Conservation (phyloP, 768 basidiomycete genomes). For the Dioszegia aurantiaca region DNA sequence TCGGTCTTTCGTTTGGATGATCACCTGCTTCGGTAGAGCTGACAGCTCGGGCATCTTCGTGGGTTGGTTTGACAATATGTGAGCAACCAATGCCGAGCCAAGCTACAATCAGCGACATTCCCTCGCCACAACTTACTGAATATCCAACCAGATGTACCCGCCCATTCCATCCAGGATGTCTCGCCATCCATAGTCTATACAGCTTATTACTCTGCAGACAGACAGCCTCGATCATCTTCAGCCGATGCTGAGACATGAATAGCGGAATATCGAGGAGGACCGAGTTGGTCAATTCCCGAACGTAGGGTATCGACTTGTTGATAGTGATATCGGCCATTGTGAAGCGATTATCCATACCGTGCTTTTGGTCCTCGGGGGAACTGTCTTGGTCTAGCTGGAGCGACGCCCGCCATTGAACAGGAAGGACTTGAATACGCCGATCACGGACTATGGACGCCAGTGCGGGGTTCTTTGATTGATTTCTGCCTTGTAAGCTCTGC, state of each 20-base stretch:
- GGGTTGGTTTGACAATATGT: slow-evolving; percentile 55
- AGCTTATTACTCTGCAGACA: slow-evolving; percentile 54
- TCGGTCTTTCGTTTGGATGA: slow-evolving; percentile 42
- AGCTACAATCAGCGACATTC: slow-evolving; percentile 30
- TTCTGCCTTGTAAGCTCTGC: slow-evolving; percentile 22
- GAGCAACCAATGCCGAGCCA: slow-evolving; percentile 54
- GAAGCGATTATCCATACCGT: slow-evolving; percentile 55
- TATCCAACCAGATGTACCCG: slow-evolving; percentile 56
- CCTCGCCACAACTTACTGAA: slow-evolving; percentile 38
- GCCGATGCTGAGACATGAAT: slow-evolving; percentile 56
- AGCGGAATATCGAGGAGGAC: slow-evolving; percentile 55
- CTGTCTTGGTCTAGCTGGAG: slow-evolving; percentile 51
- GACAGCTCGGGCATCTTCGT: slow-evolving; percentile 53
- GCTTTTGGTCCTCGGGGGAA: slow-evolving; percentile 51
- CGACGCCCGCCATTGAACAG: slow-evolving; percentile 55
- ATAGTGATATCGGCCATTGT: slow-evolving; percentile 55
- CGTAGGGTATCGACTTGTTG: slow-evolving; percentile 55
- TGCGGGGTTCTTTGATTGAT: slow-evolving; percentile 54
- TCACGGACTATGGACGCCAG: slow-evolving; percentile 54
- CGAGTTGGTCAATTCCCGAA: slow-evolving; percentile 55
- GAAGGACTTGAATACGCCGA: slow-evolving; percentile 53
- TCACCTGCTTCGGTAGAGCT: slow-evolving; percentile 50
- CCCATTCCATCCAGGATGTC: slow-evolving; percentile 54
- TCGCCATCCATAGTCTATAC: slow-evolving; percentile 55
- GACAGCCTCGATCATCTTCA: slow-evolving; percentile 56